Percentiles rank a stretch among this genome's conserved stretches.
phyloP scores from a whole-genome alignment of 371 early-diverging fungal genomes.

The Rhizomucor pusillus region DNA sequence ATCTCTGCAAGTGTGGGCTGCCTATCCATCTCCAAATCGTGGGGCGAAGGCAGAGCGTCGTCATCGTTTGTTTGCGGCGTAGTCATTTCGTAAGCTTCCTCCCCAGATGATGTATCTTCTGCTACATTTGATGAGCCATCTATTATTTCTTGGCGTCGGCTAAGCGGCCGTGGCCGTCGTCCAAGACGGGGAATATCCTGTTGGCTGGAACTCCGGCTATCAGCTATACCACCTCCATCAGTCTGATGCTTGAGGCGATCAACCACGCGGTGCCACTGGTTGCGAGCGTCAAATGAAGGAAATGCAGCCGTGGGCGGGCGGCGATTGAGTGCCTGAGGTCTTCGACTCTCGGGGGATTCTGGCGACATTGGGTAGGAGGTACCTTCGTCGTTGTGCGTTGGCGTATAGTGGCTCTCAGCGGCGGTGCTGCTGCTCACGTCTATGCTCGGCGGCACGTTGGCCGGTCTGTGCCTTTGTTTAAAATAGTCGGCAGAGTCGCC shows the following conservation, averaged over 20 bases:
- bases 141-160: not conserved
- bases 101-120: conserved; percentile 2
- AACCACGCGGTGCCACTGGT: conserved; percentile 32
- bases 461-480: conserved; percentile 13
- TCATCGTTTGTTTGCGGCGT: not conserved
- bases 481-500: conserved; percentile 38
- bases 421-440: not conserved
- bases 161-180: not conserved
- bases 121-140: not conserved
- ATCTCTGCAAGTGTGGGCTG: not conserved
- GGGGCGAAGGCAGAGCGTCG: not conserved
- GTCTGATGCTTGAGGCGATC: conserved; percentile 13
- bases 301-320: not conserved
- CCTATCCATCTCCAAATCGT: not conserved
- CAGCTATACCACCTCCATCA: not conserved
- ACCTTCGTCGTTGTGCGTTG: not conserved
- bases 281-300: conserved; percentile 26
- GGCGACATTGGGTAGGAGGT: conserved; percentile 14
- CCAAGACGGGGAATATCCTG: not conserved
- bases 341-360: conserved; percentile 20
- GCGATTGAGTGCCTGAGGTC: conserved; percentile 4
- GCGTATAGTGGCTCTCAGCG: not conserved
- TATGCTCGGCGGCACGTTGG: not conserved
- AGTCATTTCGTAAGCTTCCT: not conserved
- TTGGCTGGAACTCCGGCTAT: not conserved